Conservation (phyloP, 345 rosid species). For the Garcia nutans region DNA sequence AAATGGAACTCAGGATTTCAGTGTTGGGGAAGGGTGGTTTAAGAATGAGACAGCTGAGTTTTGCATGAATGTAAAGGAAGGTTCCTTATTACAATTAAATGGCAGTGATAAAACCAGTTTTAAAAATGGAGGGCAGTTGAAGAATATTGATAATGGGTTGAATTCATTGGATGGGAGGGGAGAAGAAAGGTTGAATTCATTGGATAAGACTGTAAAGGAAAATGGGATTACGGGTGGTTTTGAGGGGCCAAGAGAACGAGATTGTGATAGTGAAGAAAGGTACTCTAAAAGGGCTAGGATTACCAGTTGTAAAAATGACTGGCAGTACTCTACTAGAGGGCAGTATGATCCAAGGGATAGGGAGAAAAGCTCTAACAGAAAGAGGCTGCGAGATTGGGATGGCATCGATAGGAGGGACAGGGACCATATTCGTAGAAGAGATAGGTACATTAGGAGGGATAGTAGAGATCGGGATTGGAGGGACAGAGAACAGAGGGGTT, state of each 20-base stretch:
- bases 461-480: conserved; percentile 60
- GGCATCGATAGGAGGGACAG: conserved; percentile 52
- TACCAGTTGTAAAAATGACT: conserved; percentile 36
- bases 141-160: conserved; percentile 21
- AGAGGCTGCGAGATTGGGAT: conserved; percentile 64
- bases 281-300: conserved; percentile 48
- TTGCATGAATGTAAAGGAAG: conserved; percentile 17
- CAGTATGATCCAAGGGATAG: conserved; percentile 45
- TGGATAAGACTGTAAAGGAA: conserved; percentile 20
- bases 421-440: conserved; percentile 62
- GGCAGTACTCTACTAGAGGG: conserved; percentile 40
- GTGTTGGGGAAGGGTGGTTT: conserved; percentile 21
- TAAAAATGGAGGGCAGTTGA: conserved; percentile 21
- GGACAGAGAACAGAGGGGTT: conserved; percentile 70
- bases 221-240: conserved; percentile 30
- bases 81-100: conserved; percentile 24
- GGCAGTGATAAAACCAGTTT: conserved; percentile 15
- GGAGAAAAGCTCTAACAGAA: conserved; percentile 50
- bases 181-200: conserved; percentile 7
- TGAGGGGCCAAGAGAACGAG: conserved; percentile 32
- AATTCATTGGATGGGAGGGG: conserved; percentile 12
- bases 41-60: conserved; percentile 20
- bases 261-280: conserved; percentile 44
- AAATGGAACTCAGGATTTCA: conserved; percentile 29
- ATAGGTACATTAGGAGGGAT: conserved; percentile 50